Evolutionary conservation across 2,329 filamentous ascomycete genomes (phyloP), one percentile per base, ranked within the genome.

Genomic region (Hypoxylon sp.): DNA sequence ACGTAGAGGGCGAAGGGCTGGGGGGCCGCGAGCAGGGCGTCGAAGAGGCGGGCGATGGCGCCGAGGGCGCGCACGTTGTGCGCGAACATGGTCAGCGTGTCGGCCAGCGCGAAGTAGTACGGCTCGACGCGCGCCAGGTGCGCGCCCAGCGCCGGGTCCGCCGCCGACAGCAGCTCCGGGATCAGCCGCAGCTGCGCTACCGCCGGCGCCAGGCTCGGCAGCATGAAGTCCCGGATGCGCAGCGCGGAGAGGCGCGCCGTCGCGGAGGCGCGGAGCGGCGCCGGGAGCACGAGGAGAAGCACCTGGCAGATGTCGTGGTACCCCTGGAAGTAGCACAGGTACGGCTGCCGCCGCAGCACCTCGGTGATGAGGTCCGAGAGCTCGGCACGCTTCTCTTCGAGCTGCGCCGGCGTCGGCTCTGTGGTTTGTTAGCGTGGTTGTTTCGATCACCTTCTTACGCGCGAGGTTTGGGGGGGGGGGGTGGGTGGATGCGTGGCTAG

Each of bases 261-360:
- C 13, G 88, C 86, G 5, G 80, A 74, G 15, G 83, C 79, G 13
- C 90, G 88, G 50, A 80, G 73, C 18, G 80, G 70, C 8, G 85
- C 77, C 0, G 88, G 88, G 3, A 99, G 81, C 9, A 97, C 93
- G 11, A 99, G 83, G 35, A 98, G 84, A 58, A 99, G 83, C 20
- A 99, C 95, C 77, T 99, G 96, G 67, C 91, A 95, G 70, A 99
- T 98, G 77, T 99, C 95, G 75, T 99, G 95, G 74, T 96, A 99
- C 72, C 95, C 95, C 78, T 99, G 95, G 75, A 99, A 99, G 77
- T 99, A 99, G 79, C 88, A 92, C 29, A 99, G 85, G 72, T 88
- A 88, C 13, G 93, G 92, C 69, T 96, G 83, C 27, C 84, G 84
- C 49, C 96, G 88, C 41, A 99, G 83, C 11, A 96, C 86, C 63